Evolutionary conservation across 2,329 filamentous ascomycete genomes (phyloP).

Genomic region (Venturia pyrina): DNA sequence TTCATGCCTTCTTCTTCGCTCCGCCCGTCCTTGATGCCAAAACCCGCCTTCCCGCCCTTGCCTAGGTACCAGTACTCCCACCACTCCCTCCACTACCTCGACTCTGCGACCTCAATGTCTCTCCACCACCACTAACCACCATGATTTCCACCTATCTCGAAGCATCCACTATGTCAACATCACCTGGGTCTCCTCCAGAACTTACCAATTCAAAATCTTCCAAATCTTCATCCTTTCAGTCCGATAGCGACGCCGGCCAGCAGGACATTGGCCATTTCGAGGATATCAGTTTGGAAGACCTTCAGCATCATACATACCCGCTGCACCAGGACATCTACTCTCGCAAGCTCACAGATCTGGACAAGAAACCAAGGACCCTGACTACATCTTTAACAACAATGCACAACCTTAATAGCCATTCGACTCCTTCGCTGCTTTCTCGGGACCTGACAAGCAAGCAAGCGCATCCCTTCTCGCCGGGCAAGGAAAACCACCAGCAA

Average conservation of each 20-base stretch:
- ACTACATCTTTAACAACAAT: not conserved
- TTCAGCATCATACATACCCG: constrained; percentile 28
- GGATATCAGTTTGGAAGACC: constrained; percentile 78
- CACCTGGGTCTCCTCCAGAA: constrained; percentile 62
- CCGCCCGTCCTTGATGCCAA: not conserved
- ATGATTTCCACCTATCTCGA: constrained; percentile 8
- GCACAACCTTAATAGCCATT: not conserved
- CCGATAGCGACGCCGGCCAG: constrained; percentile 50
- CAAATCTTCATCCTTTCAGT: constrained; percentile 81
- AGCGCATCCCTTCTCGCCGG: not conserved
- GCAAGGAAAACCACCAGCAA: not conserved
- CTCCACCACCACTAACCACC: not conserved
- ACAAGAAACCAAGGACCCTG: not conserved
- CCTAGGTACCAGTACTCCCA: not conserved
- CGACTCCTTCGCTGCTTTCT: not conserved
- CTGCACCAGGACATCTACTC: constrained; percentile 1
- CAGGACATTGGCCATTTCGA: constrained; percentile 80
- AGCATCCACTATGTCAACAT: constrained; percentile 7
- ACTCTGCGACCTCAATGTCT: constrained; percentile 16
- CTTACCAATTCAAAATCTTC: constrained; percentile 80
- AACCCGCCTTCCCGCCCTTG: constrained; percentile 13
- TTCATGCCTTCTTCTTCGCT: not conserved
- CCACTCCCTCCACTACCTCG: constrained; percentile 17
- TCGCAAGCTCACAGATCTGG: not conserved
- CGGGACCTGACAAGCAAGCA: constrained; percentile 1